These are phyloP conservation scores for Apiosordaria backusii DNA, from an alignment of 495 filamentous ascomycete species.

Conservation along the genomic window DNA sequence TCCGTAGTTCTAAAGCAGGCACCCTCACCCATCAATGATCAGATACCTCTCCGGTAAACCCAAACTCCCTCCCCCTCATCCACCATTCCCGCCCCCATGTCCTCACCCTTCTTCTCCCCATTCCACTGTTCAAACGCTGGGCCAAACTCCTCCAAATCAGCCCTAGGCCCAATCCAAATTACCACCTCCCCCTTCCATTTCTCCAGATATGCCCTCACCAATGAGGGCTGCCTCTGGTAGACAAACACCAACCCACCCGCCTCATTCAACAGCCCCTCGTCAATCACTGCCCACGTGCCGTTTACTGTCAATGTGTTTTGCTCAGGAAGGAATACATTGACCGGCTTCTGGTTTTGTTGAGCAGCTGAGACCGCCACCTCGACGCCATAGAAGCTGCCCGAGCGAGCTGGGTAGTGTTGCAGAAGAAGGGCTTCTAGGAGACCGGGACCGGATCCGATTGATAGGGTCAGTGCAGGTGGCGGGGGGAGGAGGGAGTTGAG, in stretches of 20 bases:
- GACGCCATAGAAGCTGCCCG: constrained; percentile 18
- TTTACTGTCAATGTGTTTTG: constrained; percentile 10
- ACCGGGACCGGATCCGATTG: constrained; percentile 28
- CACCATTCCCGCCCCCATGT: constrained; percentile 6
- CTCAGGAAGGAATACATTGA: constrained; percentile 25
- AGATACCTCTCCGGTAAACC: constrained; percentile 22
- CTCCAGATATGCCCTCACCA: constrained; percentile 22
- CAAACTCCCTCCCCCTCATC: constrained; percentile 23
- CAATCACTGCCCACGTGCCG: constrained; percentile 24
- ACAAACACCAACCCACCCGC: constrained; percentile 24
- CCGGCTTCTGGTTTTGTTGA: background rate
- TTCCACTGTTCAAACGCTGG: constrained; percentile 15
- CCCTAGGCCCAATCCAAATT: constrained; percentile 29
- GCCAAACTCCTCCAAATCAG: constrained; percentile 22
- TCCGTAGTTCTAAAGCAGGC: no score
- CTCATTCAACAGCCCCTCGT: background rate
- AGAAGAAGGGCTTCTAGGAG: constrained; percentile 28
- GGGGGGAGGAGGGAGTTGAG: constrained; percentile 21
- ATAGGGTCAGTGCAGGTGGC: constrained; percentile 18
- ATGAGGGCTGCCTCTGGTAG: constrained; percentile 20
- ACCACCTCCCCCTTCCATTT: constrained; percentile 10
- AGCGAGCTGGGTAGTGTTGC: constrained; percentile 12
- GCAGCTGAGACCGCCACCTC: constrained; percentile 16
- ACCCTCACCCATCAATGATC: no score
- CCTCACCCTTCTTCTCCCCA: constrained; percentile 1